Percentiles rank a stretch among this genome's conserved stretches.
These are phyloP conservation scores for Ampelocalamus luodianensis DNA, from an alignment of 176 grass and related monocot genomes.

Conservation along the genomic window DNA sequence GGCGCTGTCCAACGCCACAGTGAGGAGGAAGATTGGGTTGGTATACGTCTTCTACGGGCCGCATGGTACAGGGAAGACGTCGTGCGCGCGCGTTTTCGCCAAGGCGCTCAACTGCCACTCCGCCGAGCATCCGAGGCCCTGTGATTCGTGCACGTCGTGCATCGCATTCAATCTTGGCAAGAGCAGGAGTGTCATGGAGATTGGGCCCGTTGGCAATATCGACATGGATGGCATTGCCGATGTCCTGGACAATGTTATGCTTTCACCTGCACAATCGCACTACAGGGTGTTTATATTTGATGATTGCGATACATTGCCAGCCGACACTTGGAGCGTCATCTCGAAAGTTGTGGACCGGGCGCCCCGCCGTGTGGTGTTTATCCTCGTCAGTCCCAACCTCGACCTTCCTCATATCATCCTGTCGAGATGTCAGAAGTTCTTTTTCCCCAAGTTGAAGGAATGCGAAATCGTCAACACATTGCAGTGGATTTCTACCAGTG, in stretches of 20 bases:
- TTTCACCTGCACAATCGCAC: conserved; percentile 56
- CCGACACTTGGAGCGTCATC: conserved; percentile 75
- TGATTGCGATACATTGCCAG: conserved; percentile 68
- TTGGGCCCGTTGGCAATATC: conserved; percentile 78
- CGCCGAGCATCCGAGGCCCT: conserved; percentile 60
- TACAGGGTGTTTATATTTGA: conserved; percentile 92
- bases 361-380: conserved; percentile 69
- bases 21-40: conserved; percentile 68
- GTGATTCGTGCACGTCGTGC: conserved; percentile 72
- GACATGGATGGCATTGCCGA: conserved; percentile 69
- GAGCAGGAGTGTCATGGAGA: conserved; percentile 72
- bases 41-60: conserved; percentile 87
- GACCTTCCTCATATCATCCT: conserved; percentile 87
- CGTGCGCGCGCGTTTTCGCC: conserved; percentile 75
- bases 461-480: conserved; percentile 72
- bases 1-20: conserved; percentile 78
- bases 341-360: conserved; percentile 74
- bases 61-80: conserved; percentile 89
- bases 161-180: conserved; percentile 76
- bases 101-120: conserved; percentile 89
- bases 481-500: conserved; percentile 74
- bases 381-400: conserved; percentile 77
- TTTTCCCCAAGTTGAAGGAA: conserved; percentile 91
- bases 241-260: conserved; percentile 63
- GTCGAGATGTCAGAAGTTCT: conserved; percentile 92